These are phyloP conservation scores for Boechera retrofracta DNA, from an alignment of 345 rosid genomes.

Conservation along the genomic window DNA sequence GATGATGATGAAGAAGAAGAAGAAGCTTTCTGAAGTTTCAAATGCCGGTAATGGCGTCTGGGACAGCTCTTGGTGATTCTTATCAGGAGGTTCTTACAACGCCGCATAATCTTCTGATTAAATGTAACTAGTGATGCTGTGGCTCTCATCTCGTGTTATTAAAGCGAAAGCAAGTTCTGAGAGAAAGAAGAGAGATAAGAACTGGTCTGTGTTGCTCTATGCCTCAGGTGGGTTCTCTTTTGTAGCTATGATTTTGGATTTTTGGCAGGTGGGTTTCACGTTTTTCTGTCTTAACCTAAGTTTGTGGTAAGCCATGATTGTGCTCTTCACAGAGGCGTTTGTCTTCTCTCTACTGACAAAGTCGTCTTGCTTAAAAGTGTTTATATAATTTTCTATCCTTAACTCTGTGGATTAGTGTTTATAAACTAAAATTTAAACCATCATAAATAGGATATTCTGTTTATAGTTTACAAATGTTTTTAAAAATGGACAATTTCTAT, in stretches of 20 bases:
- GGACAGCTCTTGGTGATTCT: conserved; percentile 36
- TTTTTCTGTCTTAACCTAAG: conserved; percentile 5
- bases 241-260: conserved; percentile 19
- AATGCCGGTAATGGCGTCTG: conserved; percentile 29
- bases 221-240: conserved; percentile 27
- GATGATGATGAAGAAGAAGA: conserved; percentile 11
- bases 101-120: conserved; percentile 30
- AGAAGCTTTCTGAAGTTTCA: conserved; percentile 33
- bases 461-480: not conserved
- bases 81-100: conserved; percentile 34
- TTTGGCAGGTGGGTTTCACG: conserved; percentile 38
- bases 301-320: conserved; percentile 36
- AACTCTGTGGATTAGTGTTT: not conserved
- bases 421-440: not conserved
- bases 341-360: conserved; percentile 19
- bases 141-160: conserved; percentile 35
- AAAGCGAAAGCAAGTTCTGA: conserved; percentile 5
- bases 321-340: conserved; percentile 5
- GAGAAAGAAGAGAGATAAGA: not conserved
- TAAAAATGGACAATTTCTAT: not conserved
- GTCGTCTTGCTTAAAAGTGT: conserved; percentile 11
- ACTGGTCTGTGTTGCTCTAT: conserved; percentile 8
- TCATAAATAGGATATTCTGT: not conserved
- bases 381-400: no score
- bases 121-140: conserved; percentile 25